These are phyloP conservation scores for Helminthosporium solani DNA, from an alignment of 2,329 filamentous ascomycete genomes.

Conservation along the genomic window DNA sequence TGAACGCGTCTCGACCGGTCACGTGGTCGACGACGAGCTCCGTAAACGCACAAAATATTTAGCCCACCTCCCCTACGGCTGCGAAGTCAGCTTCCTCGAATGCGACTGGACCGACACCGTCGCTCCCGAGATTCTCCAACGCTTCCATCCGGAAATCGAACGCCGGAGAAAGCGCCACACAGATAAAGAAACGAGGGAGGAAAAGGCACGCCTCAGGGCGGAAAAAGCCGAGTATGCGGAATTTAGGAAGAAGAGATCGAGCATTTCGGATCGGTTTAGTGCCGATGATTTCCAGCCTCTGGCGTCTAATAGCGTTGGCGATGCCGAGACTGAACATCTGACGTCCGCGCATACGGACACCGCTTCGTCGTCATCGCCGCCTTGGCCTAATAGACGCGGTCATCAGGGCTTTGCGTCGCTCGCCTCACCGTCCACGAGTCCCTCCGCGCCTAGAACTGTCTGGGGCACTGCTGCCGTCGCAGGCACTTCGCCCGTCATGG, in stretches of 20 bases:
- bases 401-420: slow-evolving; percentile 62
- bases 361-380: slow-evolving; percentile 48
- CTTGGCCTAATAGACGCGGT: slow-evolving; percentile 56
- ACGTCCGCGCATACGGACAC: slow-evolving; percentile 33
- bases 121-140: slow-evolving; percentile 68
- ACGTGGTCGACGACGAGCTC: slow-evolving; percentile 81
- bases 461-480: slow-evolving; percentile 81
- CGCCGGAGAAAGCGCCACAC: slow-evolving; percentile 71
- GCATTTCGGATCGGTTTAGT: slow-evolving; percentile 55
- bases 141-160: slow-evolving; percentile 75
- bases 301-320: slow-evolving; percentile 26
- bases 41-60: slow-evolving; percentile 85
- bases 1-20: slow-evolving; percentile 84
- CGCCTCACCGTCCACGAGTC: slow-evolving; percentile 78
- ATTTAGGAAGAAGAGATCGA: slow-evolving; percentile 62
- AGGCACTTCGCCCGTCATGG: slow-evolving; percentile 55
- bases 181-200: slow-evolving; percentile 83
- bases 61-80: slow-evolving; percentile 83
- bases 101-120: slow-evolving; percentile 96
- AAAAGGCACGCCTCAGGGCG: slow-evolving; percentile 78
- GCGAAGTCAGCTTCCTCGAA: slow-evolving; percentile 85
- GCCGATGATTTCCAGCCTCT: slow-evolving; percentile 49
- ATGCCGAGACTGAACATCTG: too few relatives aligned
- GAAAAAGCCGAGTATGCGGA: slow-evolving; percentile 76
- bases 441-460: slow-evolving; percentile 73